Evolutionary conservation across 176 grass and related monocot species (phyloP).

Genomic region (Oryza meridionalis): DNA sequence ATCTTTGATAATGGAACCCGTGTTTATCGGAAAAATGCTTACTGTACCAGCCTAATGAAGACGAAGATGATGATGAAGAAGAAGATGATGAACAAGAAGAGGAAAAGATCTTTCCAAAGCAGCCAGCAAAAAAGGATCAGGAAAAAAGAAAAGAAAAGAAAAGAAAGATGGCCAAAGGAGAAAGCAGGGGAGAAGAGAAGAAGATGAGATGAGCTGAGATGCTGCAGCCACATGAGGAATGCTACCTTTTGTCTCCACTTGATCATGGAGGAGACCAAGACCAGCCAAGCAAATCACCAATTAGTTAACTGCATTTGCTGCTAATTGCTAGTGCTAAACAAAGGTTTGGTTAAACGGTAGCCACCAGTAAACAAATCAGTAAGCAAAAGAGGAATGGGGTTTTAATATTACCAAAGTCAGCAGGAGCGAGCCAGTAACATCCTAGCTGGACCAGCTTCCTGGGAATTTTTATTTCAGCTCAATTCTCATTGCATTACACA

Average conservation of each 20-base stretch:
- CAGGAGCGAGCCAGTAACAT: neutral
- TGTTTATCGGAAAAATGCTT: neutral
- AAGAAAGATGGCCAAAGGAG: neutral
- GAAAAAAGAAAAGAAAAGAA: neutral
- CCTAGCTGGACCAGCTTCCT: conserved; percentile 12
- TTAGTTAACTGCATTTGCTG: neutral
- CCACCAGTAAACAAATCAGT: neutral
- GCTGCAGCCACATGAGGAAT: conserved; percentile 52
- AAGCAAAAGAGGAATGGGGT: neutral
- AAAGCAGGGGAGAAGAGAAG: conserved; percentile 5
- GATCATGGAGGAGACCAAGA: conserved; percentile 36
- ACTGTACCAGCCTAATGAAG: neutral
- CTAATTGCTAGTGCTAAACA: neutral
- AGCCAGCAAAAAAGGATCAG: conserved; percentile 9
- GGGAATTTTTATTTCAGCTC: neutral
- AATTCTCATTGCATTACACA: neutral
- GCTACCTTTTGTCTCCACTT: conserved; percentile 54
- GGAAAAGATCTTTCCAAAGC: conserved; percentile 11
- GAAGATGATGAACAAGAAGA: neutral
- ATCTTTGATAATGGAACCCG: neutral
- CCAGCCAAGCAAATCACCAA: conserved; percentile 9
- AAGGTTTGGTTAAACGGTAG: neutral
- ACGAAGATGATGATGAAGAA: neutral
- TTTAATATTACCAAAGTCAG: neutral
- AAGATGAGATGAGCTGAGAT: conserved; percentile 27